phyloP scores from a whole-genome alignment of 768 basidiomycete genomes.

The Lactarius tabidus region DNA sequence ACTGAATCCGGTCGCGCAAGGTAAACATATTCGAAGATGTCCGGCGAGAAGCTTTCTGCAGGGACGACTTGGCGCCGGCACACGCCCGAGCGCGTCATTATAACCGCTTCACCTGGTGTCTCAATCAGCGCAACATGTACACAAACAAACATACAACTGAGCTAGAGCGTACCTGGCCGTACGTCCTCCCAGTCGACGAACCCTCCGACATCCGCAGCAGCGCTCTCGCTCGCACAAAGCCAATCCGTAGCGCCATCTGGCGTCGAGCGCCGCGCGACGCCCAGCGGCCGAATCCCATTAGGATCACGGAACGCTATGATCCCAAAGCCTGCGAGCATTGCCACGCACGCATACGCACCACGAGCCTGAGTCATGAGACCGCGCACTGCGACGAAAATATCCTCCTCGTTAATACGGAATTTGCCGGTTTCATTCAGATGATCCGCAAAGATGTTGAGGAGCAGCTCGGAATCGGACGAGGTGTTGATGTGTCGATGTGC shows the following conservation, averaged over 20 bases:
- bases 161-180: slow-evolving; percentile 59
- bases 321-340: slow-evolving; percentile 99
- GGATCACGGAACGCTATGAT: slow-evolving; percentile 98
- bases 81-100: slow-evolving; percentile 81
- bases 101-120: slow-evolving; percentile 84
- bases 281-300: slow-evolving; percentile 93
- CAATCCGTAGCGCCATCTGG: slow-evolving; percentile 71
- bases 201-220: slow-evolving; percentile 91
- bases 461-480: slow-evolving; percentile 93
- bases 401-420: slow-evolving; percentile 98
- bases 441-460: slow-evolving; percentile 96
- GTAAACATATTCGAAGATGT: slow-evolving; percentile 99
- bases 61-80: slow-evolving; percentile 69
- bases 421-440: slow-evolving; percentile 98
- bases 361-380: slow-evolving; percentile 84
- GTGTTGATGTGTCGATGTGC: slow-evolving; percentile 99
- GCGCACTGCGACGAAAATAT: slow-evolving; percentile 92
- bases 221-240: slow-evolving; percentile 90
- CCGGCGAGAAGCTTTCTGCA: slow-evolving; percentile 81
- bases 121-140: not conserved
- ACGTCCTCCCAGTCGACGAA: slow-evolving; percentile 94
- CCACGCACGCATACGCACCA: slow-evolving; percentile 95
- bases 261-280: slow-evolving; percentile 68
- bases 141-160: not conserved
- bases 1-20: slow-evolving; percentile 98